Conservation (phyloP, 192 early-diverging fungal genomes). For the Coemansia sp. region DNA sequence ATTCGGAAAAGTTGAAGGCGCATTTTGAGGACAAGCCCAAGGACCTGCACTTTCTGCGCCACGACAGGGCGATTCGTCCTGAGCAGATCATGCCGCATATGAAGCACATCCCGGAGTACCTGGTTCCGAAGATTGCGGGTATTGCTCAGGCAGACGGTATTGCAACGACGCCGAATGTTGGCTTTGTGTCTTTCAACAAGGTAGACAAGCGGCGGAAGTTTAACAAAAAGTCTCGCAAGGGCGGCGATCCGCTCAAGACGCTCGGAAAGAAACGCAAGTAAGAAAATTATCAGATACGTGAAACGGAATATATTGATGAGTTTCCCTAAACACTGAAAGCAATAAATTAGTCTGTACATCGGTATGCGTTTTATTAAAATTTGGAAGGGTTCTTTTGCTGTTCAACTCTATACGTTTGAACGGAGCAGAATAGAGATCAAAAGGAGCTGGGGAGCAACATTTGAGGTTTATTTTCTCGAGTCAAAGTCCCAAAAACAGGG, state of each 20-base stretch:
- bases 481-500: conserved; percentile 1
- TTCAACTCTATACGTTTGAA: no score
- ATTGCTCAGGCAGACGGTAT: conserved; percentile 47
- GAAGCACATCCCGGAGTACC: conserved; percentile 90
- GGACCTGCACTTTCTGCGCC: conserved; percentile 87
- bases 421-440: no score
- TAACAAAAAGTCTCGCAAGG: conserved; percentile 15
- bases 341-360: no score
- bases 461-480: not conserved
- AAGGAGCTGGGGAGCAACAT: no score
- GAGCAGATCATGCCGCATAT: conserved; percentile 82
- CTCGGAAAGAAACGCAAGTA: conserved; percentile 40
- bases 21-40: conserved; percentile 97
- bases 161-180: conserved; percentile 36
- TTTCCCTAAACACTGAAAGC: no score
- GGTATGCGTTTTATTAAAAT: no score
- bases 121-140: conserved; percentile 78
- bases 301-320: no score
- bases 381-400: no score
- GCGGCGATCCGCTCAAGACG: conserved; percentile 36
- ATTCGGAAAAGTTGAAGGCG: conserved; percentile 91
- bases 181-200: conserved; percentile 53
- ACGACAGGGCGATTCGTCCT: conserved; percentile 87
- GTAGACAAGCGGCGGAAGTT: conserved; percentile 29
- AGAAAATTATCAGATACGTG: no score